phyloP scores from a whole-genome alignment of 805 yeast genomes.

The Kluyveromyces aestuarii region DNA sequence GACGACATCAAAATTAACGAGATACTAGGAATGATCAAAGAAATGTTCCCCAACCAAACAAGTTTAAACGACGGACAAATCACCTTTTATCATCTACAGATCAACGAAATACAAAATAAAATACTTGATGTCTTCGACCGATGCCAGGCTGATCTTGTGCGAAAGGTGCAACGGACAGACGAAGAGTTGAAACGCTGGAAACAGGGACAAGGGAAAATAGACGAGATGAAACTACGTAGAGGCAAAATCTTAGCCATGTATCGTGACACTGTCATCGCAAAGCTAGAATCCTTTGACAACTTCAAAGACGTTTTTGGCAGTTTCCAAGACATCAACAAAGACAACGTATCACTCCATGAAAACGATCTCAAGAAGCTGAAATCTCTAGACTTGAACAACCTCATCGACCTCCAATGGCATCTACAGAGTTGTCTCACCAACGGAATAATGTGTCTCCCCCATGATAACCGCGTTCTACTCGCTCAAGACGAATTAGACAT shows the following conservation, averaged over 20 bases:
- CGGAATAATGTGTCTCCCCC: conserved; percentile 22
- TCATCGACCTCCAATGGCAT: conserved; percentile 24
- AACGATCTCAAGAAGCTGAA: conserved; percentile 8
- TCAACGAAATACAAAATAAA: conserved; percentile 13
- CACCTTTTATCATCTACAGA: conserved; percentile 24
- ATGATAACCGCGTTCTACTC: conserved; percentile 9
- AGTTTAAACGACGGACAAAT: conserved; percentile 26
- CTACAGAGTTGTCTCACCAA: conserved; percentile 25
- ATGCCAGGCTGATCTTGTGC: conserved; percentile 6
- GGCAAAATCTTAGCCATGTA: conserved; percentile 4
- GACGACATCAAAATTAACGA: conserved; percentile 22
- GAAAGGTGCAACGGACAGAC: not conserved
- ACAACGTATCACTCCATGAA: not conserved
- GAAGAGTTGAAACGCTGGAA: conserved; percentile 2
- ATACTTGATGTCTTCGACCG: conserved; percentile 13
- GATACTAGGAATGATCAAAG: conserved; percentile 20
- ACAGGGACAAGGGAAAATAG: not conserved
- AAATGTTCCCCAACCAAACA: conserved; percentile 24
- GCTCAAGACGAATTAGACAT: conserved; percentile 24
- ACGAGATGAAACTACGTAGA: conserved; percentile 2
- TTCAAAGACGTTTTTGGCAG: conserved; percentile 1
- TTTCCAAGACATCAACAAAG: not conserved
- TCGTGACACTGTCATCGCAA: conserved; percentile 3
- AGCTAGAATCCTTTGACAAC: conserved; percentile 3
- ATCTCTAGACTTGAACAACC: conserved; percentile 15